Base-by-base conservation (phyloP, 2,329 filamentous ascomycete species). In the Aureobasidium lini region DNA sequence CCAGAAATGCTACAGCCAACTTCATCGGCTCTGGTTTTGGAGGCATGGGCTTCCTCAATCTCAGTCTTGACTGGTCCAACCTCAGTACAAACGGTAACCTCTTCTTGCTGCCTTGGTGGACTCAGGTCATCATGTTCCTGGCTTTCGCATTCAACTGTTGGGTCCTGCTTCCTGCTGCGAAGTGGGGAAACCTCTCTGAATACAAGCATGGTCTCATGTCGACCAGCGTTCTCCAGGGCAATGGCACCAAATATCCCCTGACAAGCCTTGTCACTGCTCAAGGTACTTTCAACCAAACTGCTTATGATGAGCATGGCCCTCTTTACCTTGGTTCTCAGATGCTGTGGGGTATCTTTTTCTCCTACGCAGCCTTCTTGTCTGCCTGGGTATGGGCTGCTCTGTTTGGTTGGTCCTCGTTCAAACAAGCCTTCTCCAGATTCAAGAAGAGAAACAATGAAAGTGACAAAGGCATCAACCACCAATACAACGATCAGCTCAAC, bases 11-110 rank as follows among this genome's bases (percentile, higher is more conserved):
- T 2, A 75, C 79, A 0, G 82, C 81, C 62, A 86, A 85, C 64
- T 86, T 85, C 64, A 71, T 85, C 16, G 82, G 83, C 1, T 78
- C 79, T 4, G 83, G 83, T 0, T 76, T 84, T n/a, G 82, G 83
- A 4, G 82, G 83, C 3, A 84, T 85, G 80, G 82, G 81, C 0
- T 78, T 85, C 61, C 69, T 85, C 39, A 85, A 85, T 60, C 70
- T 85, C 1, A 79, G 78, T 1, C 70, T 85, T 16, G 79, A 85
- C 64, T 85, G 82, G 82, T 82, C 82, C 3, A 84, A 81, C 62
- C 78, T 85, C 54, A 77, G 78, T n/a, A 78, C 77, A 29, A 74
- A 75, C 44, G 75, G 73, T 10, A 82, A 76, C 11, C 71, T 73
- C 0, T 74, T 77, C 57, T 64, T 84, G 62, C 71, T 83, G 3